Evolutionary conservation across 257 asterid species (phyloP).

Genomic region (Haberlea rhodopensis): DNA sequence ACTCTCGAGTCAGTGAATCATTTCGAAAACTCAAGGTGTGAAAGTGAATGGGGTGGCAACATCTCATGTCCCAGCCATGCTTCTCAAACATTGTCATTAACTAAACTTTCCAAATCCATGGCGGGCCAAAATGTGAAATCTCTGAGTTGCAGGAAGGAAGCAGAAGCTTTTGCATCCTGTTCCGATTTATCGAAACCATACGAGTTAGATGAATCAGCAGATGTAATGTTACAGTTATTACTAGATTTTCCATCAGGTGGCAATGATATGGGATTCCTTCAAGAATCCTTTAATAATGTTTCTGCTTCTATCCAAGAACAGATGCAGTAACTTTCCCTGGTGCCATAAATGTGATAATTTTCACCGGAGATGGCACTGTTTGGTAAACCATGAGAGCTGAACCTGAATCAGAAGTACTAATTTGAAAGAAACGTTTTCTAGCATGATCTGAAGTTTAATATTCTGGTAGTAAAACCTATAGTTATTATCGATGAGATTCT

Average conservation of each 20-base stretch:
- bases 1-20: slow-evolving; percentile 54
- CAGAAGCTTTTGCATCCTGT: slow-evolving; percentile 23
- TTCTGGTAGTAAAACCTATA: too few species aligned
- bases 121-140: slow-evolving; percentile 17
- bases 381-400: too few species aligned
- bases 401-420: neutral
- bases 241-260: slow-evolving; percentile 41
- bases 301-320: slow-evolving; percentile 34
- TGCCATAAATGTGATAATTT: too few species aligned
- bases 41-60: slow-evolving; percentile 20
- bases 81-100: slow-evolving; percentile 46
- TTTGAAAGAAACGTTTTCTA: too few species aligned
- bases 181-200: slow-evolving; percentile 33
- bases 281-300: slow-evolving; percentile 29
- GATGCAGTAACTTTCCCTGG: slow-evolving; percentile 6
- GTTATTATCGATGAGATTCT: too few species aligned
- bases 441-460: too few species aligned
- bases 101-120: slow-evolving; percentile 39
- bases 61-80: slow-evolving; percentile 37
- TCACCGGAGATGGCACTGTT: too few species aligned
- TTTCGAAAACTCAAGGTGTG: slow-evolving; percentile 35
- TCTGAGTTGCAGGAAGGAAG: slow-evolving; percentile 27
- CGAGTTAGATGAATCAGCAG: slow-evolving; percentile 42
- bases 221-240: slow-evolving; percentile 33
- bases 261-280: slow-evolving; percentile 41